Conservation (phyloP, 768 basidiomycete genomes). For the Tulasnella sp. region DNA sequence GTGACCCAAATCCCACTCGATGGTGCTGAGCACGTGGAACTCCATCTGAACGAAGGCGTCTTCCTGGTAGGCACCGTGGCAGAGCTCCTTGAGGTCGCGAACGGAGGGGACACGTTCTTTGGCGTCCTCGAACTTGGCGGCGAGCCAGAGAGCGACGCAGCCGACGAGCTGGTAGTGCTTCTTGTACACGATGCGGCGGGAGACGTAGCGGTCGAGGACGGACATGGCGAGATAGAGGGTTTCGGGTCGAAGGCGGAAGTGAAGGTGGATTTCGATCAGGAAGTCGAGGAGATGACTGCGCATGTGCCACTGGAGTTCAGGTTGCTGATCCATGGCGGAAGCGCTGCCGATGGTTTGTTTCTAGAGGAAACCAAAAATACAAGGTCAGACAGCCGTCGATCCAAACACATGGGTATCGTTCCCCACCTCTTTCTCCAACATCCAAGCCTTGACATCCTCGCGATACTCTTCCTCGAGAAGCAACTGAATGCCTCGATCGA, state of each 20-base stretch:
- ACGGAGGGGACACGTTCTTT: slow-evolving; percentile 97
- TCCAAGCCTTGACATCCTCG: slow-evolving; percentile 84
- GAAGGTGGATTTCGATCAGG: slow-evolving; percentile 96
- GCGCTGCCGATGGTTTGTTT: slow-evolving; percentile 80
- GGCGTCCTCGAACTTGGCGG: slow-evolving; percentile 97
- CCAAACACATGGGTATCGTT: background rate
- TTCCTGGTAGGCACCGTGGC: slow-evolving; percentile 94
- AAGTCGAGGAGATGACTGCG: slow-evolving; percentile 97
- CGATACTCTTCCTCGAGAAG: slow-evolving; percentile 92
- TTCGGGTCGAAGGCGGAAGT: slow-evolving; percentile 94
- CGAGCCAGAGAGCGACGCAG: slow-evolving; percentile 97
- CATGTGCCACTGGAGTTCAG: slow-evolving; percentile 99
- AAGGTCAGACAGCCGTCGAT: slow-evolving; percentile 12
- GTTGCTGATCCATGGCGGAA: slow-evolving; percentile 97
- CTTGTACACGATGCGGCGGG: slow-evolving; percentile 95
- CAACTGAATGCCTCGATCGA: slow-evolving; percentile 50
- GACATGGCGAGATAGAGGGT: slow-evolving; percentile 97
- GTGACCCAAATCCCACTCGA: slow-evolving; percentile 93
- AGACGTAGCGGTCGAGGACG: slow-evolving; percentile 98
- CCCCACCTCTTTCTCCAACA: slow-evolving; percentile 95
- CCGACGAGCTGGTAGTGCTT: slow-evolving; percentile 99
- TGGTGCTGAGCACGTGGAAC: slow-evolving; percentile 89
- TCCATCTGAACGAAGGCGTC: slow-evolving; percentile 99
- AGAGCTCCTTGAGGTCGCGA: slow-evolving; percentile 87
- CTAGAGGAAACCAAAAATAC: slow-evolving; percentile 30